Conservation (phyloP, 2,329 filamentous ascomycete genomes). For the Cordyceps pruinosa region DNA sequence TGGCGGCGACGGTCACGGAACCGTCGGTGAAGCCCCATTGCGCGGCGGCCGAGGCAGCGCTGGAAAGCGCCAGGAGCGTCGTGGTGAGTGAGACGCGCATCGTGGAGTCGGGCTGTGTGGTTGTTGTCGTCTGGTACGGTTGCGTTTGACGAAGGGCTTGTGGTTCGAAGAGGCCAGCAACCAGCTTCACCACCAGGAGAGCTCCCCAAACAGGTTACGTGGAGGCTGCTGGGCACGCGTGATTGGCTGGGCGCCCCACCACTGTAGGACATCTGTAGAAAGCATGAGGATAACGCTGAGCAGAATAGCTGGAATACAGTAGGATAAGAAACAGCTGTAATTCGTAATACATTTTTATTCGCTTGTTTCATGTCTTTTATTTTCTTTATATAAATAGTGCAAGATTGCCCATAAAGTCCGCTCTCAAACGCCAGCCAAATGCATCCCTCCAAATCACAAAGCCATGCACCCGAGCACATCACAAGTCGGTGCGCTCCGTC, state of each 20-base stretch:
- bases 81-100: constrained; percentile 34
- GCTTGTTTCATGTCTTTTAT: background rate
- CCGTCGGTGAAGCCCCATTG: constrained; percentile 72
- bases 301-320: background rate
- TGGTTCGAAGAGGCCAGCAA: constrained; percentile 23
- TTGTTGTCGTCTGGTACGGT: constrained; percentile 15
- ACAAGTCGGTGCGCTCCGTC: constrained; percentile 30
- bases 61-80: constrained; percentile 40
- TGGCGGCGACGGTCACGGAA: constrained; percentile 57
- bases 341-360: background rate
- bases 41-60: constrained; percentile 45
- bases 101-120: constrained; percentile 17
- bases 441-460: background rate
- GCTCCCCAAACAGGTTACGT: constrained; percentile 22
- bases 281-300: background rate
- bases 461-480: background rate
- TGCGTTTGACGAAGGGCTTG: constrained; percentile 6
- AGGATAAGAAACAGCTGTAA: background rate
- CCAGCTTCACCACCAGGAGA: constrained; percentile 15
- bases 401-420: background rate
- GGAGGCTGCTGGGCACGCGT: constrained; percentile 15
- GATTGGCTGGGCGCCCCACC: constrained; percentile 16
- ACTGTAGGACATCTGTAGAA: too few species aligned
- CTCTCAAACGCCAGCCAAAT: constrained; percentile 4
- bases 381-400: background rate